A percentile compares a stretch with the other conserved stretches of the same genome.
Conservation (phyloP, 1,139 yeast genomes). For the Kluyveromyces sp. region DNA sequence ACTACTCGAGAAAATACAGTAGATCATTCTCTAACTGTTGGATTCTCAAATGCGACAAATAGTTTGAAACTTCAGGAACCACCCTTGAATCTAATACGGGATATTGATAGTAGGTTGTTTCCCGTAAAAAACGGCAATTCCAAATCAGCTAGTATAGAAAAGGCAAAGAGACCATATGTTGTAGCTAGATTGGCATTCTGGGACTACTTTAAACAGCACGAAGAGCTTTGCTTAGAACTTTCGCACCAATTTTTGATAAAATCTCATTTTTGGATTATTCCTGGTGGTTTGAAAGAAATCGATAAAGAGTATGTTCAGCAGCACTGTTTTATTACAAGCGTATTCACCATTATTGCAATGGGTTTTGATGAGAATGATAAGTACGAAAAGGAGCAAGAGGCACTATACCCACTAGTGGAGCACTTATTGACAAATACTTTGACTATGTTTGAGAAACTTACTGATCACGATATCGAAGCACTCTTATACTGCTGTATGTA, state of each 20-base stretch:
- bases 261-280: constrained; percentile 48
- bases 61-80: constrained; percentile 26
- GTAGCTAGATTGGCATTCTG: constrained; percentile 33
- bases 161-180: constrained; percentile 29
- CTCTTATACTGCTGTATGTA: constrained; percentile 44
- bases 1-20: constrained; percentile 6
- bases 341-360: constrained; percentile 44
- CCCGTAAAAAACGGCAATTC: constrained; percentile 22
- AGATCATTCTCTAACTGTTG: neutral
- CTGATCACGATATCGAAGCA: constrained; percentile 50
- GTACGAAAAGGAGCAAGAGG: constrained; percentile 38
- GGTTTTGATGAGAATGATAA: constrained; percentile 42
- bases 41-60: constrained; percentile 3
- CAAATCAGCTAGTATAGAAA: constrained; percentile 29
- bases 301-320: constrained; percentile 36
- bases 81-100: constrained; percentile 37
- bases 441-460: constrained; percentile 40
- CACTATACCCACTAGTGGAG: constrained; percentile 38
- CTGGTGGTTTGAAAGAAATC: constrained; percentile 43
- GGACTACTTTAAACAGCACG: constrained; percentile 36
- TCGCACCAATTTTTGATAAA: constrained; percentile 38
- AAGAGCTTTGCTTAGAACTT: constrained; percentile 34
- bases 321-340: constrained; percentile 44
- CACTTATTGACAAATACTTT: constrained; percentile 39
- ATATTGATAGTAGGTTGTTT: constrained; percentile 37